Evolutionary conservation across 2,329 filamentous ascomycete species (phyloP), one percentile per base, ranked within the genome.

Genomic region (Geosmithia morbida): DNA sequence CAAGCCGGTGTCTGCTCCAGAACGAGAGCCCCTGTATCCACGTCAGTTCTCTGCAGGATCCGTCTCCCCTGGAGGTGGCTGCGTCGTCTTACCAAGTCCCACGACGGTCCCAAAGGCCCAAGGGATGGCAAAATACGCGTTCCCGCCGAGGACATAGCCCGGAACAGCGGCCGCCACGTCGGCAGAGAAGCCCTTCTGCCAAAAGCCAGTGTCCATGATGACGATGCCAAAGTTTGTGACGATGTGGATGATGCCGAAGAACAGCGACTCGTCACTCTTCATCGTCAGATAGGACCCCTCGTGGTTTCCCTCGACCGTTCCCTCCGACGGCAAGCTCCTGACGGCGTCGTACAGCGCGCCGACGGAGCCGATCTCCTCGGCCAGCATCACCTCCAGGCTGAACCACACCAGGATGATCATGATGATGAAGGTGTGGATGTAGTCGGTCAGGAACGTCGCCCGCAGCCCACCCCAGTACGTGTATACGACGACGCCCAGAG

Each of bases 131-230:
- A 94, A 94, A 86, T 86, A 94, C 46, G 75, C 80, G 1, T 94
- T 72, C 26, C 87, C 87, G 5, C 87, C 87, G 51, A 88, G 72
- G 43, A 92, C 81, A 58, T 94, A 94, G 17, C 87, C 87, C 0
- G 85, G 86, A 2, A 94, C 76, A 1, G 87, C 87, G 52, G 88
- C 80, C 1, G 87, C 81, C 4, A 86, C 85, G 19, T 79, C 82
- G 1, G 87, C 85, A 16, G 87, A 85, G 57, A 94, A 90, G 8
- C 86, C 87, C 63, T 92, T 90, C 70, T 90, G 88, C 66, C 87
- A 90, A 68, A 89, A 90, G 11, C 45, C 41, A n/a, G 41, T 45
- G 29, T 45, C 43, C 43, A 45, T 45, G 29, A 45, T 89, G 2
- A 89, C 83, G 2, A 83, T 86, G 51, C 72, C 81, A 50, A 87